A percentile compares a stretch with the other conserved stretches of the same genome.
phyloP scores from a whole-genome alignment of 148 eudicot species.

The Linanthus parryae region DNA sequence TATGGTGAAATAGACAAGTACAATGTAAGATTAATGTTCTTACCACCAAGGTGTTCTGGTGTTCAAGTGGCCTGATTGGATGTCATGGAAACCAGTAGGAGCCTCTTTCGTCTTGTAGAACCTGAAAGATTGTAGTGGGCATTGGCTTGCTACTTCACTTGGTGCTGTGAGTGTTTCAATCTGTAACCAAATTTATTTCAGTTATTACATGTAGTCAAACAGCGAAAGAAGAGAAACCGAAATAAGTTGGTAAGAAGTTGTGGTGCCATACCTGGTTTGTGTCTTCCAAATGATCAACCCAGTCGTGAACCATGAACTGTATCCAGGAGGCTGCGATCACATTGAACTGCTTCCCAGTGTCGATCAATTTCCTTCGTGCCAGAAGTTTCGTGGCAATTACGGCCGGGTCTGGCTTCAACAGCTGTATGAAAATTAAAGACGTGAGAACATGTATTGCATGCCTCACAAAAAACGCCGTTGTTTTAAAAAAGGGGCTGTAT shows the following conservation, averaged over 20 bases:
- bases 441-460: not conserved
- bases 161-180: slow-evolving; percentile 30
- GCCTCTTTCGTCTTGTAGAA: slow-evolving; percentile 26
- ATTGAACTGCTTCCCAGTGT: slow-evolving; percentile 43
- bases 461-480: not conserved
- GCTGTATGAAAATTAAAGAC: slow-evolving; percentile 16
- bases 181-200: slow-evolving; percentile 8
- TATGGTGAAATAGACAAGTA: too few relatives aligned
- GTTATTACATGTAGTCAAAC: too few relatives aligned
- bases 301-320: slow-evolving; percentile 48
- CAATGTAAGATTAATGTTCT: not conserved
- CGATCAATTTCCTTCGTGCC: slow-evolving; percentile 26
- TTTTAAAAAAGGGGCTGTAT: too few relatives aligned
- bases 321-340: slow-evolving; percentile 42
- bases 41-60: slow-evolving; percentile 50
- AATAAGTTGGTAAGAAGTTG: slow-evolving; percentile 11
- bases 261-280: slow-evolving; percentile 30
- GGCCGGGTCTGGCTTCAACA: slow-evolving; percentile 35
- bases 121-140: slow-evolving; percentile 40
- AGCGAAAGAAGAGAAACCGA: slow-evolving; percentile 12
- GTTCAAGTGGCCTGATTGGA: slow-evolving; percentile 24
- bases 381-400: slow-evolving; percentile 43
- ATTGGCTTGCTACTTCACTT: slow-evolving; percentile 26
- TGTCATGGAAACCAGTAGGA: slow-evolving; percentile 17
- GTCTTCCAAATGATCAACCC: slow-evolving; percentile 41